Base-by-base conservation (phyloP, 208 protist species). In the Trypanosoma vivax region DNA sequence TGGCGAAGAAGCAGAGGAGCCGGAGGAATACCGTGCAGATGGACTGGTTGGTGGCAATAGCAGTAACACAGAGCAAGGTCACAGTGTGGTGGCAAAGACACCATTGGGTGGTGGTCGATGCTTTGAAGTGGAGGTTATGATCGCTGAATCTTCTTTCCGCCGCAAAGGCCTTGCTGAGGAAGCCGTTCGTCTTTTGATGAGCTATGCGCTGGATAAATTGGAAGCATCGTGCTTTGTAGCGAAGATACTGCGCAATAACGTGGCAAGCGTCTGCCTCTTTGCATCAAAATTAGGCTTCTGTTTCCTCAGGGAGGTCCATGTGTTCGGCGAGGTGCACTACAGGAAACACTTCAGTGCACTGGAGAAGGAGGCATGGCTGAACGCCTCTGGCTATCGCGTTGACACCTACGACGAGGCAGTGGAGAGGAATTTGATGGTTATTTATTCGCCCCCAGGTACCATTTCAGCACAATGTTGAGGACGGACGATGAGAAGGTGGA, bases 101-200 rank as follows among this genome's bases (percentile, higher is more conserved):
- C 19, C 7, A 25, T 40, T 41, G 4, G 40, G 13, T 21, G 3
- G 42, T 7, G 34, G 31, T 1, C 10, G 14, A 1, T 53, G 27
- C 11, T 93, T 86, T 63, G 92, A 97, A 47, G 79, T 96, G 41
- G 78, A 95, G 60, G 79, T 95, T 35, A 96, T 96, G 89, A 65
- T 97, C 16, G 89, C 89, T 0, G 86, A 97, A 21, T 29, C 41
- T 13, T 3, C 9, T 2, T 78, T 79, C 53, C 66, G 89, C 16
- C 71, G 87, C 13, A 64, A 62, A 11, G 92, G 92, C 1, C 50
- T 92, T 42, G 92, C 85, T 1, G 62, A 76, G 56, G 55, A 64
- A 35, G 87, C 87, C 18, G 70, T 95, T 27, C 71, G 72, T 18
- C 58, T 93, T 61, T 43, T 96, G 2, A 95, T 97, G 75, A 67